Base-by-base conservation (phyloP, 2,329 filamentous ascomycete genomes). In the Ceratocystis diversiconidia region DNA sequence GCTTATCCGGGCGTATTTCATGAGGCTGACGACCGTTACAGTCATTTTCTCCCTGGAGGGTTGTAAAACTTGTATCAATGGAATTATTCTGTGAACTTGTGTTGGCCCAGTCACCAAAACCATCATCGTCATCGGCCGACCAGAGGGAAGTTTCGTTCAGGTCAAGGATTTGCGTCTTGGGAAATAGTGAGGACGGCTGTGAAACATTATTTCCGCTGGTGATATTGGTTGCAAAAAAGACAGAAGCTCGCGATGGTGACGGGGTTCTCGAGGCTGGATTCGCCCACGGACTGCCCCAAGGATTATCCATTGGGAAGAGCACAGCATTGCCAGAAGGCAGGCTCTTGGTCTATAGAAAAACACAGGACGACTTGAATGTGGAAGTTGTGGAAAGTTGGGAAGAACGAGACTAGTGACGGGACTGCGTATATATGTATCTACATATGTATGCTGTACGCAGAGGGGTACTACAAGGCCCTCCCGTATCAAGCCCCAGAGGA, bases 241-340 rank as follows among this genome's bases (percentile, higher is more conserved):
- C 50, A 30, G 62, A 41, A 32, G 48, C 30, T 61, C 28, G 25
- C 7, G 64, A 65, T 46, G 66, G 63, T 10, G 66, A 67, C n/a
- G 66, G 63, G 3, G 63, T 60, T 60, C 66, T 59, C 46, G 66
- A 67, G 63, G 63, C 66, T 59, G 61, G 72, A 67, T 76, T 76
- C 67, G 79, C 77, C 82, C 82, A 84, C 74, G 82, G 82, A 70
- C 81, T 83, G 74, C 79, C 80, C 82, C 82, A 85, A 71, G 82
- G 82, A 81, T 85, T 81, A 73, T 85, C 82, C 82, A 85, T 85
- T 65, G 50, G 57, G 59, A 46, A 25, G 50, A 41, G 50, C 48
- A 62, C 62, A 64, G 62, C 65, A 66, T 66, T 52, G 65, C 65
- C 57, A n/a, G 10, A 28, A 17, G 52, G 52, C 8, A 17, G 36